phyloP scores from a whole-genome alignment of 108 stramenopile species.

The Craspedostauros australis region DNA sequence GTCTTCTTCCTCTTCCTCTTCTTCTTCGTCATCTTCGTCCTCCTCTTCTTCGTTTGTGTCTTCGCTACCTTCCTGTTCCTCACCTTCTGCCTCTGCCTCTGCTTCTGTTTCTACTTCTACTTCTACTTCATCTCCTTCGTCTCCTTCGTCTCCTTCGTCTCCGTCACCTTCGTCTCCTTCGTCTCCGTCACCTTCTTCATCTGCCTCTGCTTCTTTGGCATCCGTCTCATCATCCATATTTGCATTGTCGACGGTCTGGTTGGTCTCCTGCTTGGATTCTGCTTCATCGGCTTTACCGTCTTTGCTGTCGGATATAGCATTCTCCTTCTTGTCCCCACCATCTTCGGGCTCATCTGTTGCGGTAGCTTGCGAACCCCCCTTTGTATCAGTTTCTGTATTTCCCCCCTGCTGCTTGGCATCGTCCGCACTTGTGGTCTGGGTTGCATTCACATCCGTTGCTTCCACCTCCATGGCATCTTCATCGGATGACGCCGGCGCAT shows the following conservation, averaged over 20 bases:
- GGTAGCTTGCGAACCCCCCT: background rate
- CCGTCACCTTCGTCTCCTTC: background rate
- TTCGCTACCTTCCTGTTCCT: constrained; percentile 8
- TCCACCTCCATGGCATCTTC: too few relatives aligned
- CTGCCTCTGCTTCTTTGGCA: background rate
- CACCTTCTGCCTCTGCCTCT: constrained; percentile 1
- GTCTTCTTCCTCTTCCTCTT: constrained; percentile 24
- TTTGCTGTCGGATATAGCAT: background rate
- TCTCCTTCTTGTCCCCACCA: too few relatives aligned
- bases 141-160: background rate
- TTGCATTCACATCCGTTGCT: too few relatives aligned
- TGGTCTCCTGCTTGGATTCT: too few relatives aligned
- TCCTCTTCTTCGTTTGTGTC: constrained; percentile 12
- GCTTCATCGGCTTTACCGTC: background rate
- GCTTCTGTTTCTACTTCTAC: background rate
- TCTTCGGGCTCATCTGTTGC: too few relatives aligned
- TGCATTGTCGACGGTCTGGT: background rate
- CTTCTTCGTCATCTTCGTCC: constrained; percentile 9
- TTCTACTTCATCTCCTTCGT: constrained; percentile 6
- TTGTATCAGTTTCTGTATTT: background rate
- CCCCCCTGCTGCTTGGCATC: background rate
- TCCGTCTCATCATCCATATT: background rate
- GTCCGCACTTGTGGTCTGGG: too few relatives aligned
- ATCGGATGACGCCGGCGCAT: too few relatives aligned
- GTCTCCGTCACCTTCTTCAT: background rate